Conservation (phyloP, 2,329 filamentous ascomycete genomes). For the Pyrenophora seminiperda region DNA sequence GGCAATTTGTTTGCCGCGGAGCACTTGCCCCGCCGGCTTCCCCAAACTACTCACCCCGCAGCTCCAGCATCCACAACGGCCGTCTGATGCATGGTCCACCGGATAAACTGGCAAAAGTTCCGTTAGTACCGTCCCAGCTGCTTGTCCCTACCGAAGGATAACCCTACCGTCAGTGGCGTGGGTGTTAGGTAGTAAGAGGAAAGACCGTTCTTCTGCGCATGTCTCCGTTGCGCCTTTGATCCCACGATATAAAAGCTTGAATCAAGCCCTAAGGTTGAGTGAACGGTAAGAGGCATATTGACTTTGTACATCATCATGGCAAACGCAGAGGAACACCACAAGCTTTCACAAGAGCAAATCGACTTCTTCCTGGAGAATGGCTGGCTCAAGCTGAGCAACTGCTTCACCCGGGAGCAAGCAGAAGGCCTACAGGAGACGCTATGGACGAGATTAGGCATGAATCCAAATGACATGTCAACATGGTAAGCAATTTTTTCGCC, state of each 20-base stretch:
- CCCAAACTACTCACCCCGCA: conserved; percentile 29
- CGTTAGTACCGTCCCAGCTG: conserved; percentile 5
- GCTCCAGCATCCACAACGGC: not conserved
- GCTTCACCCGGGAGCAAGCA: conserved; percentile 58
- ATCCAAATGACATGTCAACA: conserved; percentile 65
- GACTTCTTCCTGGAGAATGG: conserved; percentile 62
- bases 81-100: conserved; percentile 28
- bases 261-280: too few species aligned
- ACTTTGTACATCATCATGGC: conserved; percentile 3
- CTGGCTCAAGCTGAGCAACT: conserved; percentile 59
- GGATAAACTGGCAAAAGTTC: conserved; percentile 30
- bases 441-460: conserved; percentile 70
- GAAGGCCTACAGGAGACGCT: conserved; percentile 56
- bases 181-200: not conserved
- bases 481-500: conserved; percentile 52
- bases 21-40: conserved; percentile 21
- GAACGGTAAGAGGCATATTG: not conserved
- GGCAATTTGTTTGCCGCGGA: conserved; percentile 4
- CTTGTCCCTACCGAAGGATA: not conserved
- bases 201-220: not conserved
- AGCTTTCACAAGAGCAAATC: conserved; percentile 55
- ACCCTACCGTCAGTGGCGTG: conserved; percentile 6
- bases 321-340: conserved; percentile 28
- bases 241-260: conserved; percentile 7
- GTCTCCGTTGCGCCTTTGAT: not conserved